Conservation (phyloP, 176 grass and related monocot genomes). For the Zoysia japonica region DNA sequence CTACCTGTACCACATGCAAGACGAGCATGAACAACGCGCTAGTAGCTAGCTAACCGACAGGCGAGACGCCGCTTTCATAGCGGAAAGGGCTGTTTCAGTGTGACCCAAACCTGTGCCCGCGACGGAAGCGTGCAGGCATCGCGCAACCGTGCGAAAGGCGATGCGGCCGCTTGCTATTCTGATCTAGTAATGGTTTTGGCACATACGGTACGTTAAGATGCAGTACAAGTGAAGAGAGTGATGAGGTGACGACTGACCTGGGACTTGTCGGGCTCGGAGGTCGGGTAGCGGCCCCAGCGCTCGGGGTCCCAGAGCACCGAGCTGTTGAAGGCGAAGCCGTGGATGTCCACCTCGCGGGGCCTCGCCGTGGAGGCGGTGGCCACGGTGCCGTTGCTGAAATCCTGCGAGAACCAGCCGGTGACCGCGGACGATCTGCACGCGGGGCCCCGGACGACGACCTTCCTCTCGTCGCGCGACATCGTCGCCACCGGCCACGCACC, state of each 20-base stretch:
- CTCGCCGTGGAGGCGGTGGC: not conserved
- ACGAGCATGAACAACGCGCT: not conserved
- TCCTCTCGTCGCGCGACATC: conserved; percentile 56
- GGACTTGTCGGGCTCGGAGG: conserved; percentile 84
- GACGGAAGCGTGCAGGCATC: not conserved
- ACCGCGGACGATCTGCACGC: conserved; percentile 69
- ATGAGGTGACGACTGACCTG: conserved; percentile 51
- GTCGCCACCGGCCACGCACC: conserved; percentile 92
- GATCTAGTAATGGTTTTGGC: not conserved
- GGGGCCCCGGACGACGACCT: conserved; percentile 75
- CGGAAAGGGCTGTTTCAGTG: conserved; percentile 30
- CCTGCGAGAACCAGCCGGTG: conserved; percentile 77
- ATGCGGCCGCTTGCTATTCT: conserved; percentile 12
- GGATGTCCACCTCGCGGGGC: conserved; percentile 40
- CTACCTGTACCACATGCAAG: conserved; percentile 40
- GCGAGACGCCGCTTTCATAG: conserved; percentile 40
- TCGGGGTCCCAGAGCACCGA: conserved; percentile 93
- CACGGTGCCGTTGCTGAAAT: conserved; percentile 34
- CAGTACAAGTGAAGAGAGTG: not conserved
- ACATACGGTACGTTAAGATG: no score
- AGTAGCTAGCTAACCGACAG: not conserved
- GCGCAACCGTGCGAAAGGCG: conserved; percentile 34
- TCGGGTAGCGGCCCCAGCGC: conserved; percentile 85
- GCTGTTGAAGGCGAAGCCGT: conserved; percentile 90
- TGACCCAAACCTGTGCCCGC: not conserved